Evolutionary conservation across 1,139 yeast species (phyloP), one percentile per base, ranked within the genome.

Genomic region (Saccharomyces hybrid): DNA sequence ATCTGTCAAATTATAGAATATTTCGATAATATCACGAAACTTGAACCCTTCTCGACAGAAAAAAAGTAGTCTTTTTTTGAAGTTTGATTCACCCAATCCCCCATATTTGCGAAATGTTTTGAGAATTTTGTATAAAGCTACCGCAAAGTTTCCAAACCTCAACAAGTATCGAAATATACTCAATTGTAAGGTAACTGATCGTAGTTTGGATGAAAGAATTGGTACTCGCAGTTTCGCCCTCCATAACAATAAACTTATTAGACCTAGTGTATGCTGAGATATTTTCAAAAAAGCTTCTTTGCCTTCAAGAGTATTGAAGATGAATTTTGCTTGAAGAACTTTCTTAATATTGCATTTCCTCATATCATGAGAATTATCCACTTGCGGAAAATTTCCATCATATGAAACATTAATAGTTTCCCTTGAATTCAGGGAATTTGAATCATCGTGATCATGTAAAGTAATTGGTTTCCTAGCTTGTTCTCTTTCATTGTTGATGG

Each of bases 141-240:
- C 13, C 2, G 90, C 90, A n/a, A 87, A 76, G 54, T 83, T 82
- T 47, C 93, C 93, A 60, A 85, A 84, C 62, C 95, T 75, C 58
- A 85, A 71, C 56, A 83, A 76, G 64, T 84, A 90, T 67, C 95
- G 76, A 67, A 83, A 86, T 41, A 79, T 73, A 5, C 83, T 76
- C 50, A 85, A 70, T 28, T 82, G 82, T 20, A 69, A 68, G 8
- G 80, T 78, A 56, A 82, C 68, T 0, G 13, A 38, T 16, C 25
- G 44, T 8, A 38, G 2, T 38, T 38, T 38, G 1, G 44, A 38
- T 5, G 42, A 34, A 34, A 34, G 5, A 34, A 14, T 8, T 13
- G 44, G 44, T 38, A 38, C n/a, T 20, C 44, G 44, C 1, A 38
- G 1, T 6, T 38, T 38, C 11, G 25, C 13, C 7, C 4, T 38